Conservation (phyloP, 441 rosid genomes). For the Syzygium malaccense region DNA sequence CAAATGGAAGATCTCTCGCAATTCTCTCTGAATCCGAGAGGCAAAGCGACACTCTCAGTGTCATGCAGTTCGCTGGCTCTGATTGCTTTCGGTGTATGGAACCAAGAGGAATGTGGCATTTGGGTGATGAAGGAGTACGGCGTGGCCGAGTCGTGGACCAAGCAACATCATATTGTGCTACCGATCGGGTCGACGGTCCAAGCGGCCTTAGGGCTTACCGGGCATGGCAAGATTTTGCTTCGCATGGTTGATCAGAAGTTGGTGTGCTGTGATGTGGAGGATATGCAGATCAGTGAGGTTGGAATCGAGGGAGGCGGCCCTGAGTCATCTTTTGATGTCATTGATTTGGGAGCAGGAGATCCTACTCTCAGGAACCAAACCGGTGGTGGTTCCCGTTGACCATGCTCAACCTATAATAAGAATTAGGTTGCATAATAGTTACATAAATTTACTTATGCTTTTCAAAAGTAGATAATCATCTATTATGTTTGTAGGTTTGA, state of each 20-base stretch:
- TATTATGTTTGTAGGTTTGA: not conserved
- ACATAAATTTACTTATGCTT: not conserved
- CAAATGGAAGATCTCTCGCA: not conserved
- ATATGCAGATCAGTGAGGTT: not conserved
- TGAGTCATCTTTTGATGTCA: not conserved
- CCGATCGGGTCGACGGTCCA: not conserved
- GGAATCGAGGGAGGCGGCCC: not conserved
- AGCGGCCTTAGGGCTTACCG: not conserved
- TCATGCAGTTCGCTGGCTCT: not conserved
- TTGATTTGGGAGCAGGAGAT: not conserved
- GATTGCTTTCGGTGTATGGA: not conserved
- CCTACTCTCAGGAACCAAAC: not conserved
- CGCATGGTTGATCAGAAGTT: not conserved
- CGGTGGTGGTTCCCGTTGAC: not conserved
- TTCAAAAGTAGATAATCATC: not conserved
- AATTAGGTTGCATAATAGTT: not conserved
- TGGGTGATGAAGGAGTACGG: not conserved
- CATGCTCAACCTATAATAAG: not conserved
- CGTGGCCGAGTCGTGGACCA: not conserved
- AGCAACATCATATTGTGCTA: not conserved
- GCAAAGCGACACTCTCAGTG: not conserved
- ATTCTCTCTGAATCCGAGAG: not conserved
- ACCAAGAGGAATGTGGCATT: not conserved
- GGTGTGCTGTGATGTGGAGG: not conserved
- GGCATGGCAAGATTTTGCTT: not conserved